Evolutionary conservation across 1,139 yeast genomes (phyloP).

Genomic region (Lodderomyces oxycetoniae): DNA sequence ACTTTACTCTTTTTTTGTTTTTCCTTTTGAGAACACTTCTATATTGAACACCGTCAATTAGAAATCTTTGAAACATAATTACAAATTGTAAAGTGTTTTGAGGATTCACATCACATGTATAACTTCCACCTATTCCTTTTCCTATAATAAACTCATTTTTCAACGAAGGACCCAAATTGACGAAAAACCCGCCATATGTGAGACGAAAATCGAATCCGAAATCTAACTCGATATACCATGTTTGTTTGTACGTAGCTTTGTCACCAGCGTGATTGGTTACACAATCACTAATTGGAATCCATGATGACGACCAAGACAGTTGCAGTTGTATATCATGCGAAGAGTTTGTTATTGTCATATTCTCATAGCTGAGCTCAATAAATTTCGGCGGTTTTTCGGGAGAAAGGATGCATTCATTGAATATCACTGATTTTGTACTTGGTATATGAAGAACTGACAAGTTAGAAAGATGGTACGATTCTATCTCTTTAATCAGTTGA

Average conservation of each 20-base stretch:
- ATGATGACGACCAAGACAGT: not conserved
- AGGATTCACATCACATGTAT: constrained; percentile 20
- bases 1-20: constrained; percentile 8
- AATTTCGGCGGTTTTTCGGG: not conserved
- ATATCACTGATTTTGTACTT: constrained; percentile 3
- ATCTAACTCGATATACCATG: constrained; percentile 20
- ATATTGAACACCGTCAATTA: constrained; percentile 15
- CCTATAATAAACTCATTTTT: constrained; percentile 13
- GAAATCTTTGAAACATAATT: constrained; percentile 14
- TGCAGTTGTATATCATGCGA: not conserved
- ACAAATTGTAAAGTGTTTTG: constrained; percentile 23
- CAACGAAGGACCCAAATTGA: constrained; percentile 16
- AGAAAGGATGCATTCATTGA: constrained; percentile 4
- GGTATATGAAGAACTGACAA: not conserved
- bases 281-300: constrained; percentile 10
- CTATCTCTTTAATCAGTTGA: not conserved
- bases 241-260: constrained; percentile 20
- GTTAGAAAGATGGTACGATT: not conserved
- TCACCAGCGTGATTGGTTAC: constrained; percentile 11
- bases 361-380: constrained; percentile 4
- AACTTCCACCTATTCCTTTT: constrained; percentile 18
- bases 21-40: constrained; percentile 16
- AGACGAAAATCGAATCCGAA: constrained; percentile 16
- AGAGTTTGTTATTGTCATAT: not conserved
- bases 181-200: constrained; percentile 14